Percentiles rank a stretch among this genome's conserved stretches.
phyloP scores from a whole-genome alignment of 257 asterid genomes.

The Solanum piurae region DNA sequence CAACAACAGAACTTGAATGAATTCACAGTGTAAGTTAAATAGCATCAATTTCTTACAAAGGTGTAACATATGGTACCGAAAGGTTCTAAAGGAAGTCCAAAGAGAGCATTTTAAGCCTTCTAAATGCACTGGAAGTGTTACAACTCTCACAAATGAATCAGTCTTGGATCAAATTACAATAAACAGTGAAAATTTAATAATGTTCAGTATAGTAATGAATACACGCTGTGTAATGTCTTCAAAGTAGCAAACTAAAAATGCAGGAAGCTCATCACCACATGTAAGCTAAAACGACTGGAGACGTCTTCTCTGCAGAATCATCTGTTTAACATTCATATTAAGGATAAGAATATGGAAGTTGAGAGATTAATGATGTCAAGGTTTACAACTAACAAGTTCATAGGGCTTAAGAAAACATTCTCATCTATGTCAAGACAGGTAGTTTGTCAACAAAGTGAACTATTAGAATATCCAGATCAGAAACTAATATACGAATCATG shows the following conservation, averaged over 20 bases:
- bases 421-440: background rate
- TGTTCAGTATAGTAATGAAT: background rate
- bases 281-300: background rate
- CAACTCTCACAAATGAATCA: background rate
- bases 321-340: background rate
- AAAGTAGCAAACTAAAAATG: background rate
- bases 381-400: background rate
- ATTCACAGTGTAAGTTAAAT: background rate
- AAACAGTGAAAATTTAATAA: background rate
- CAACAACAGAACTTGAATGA: background rate
- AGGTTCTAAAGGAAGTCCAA: background rate
- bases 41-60: background rate
- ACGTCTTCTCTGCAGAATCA: background rate
- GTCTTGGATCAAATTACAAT: background rate
- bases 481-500: background rate
- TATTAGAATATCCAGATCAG: background rate
- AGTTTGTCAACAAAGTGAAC: background rate
- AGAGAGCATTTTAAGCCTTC: background rate
- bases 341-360: background rate
- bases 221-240: background rate
- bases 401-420: background rate
- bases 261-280: background rate
- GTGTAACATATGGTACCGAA: background rate
- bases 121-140: background rate
- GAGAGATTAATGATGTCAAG: background rate